A percentile compares a stretch with the other conserved stretches of the same genome.
Conservation (phyloP, 331 rosid genomes). For the Phaseolus coccineus region DNA sequence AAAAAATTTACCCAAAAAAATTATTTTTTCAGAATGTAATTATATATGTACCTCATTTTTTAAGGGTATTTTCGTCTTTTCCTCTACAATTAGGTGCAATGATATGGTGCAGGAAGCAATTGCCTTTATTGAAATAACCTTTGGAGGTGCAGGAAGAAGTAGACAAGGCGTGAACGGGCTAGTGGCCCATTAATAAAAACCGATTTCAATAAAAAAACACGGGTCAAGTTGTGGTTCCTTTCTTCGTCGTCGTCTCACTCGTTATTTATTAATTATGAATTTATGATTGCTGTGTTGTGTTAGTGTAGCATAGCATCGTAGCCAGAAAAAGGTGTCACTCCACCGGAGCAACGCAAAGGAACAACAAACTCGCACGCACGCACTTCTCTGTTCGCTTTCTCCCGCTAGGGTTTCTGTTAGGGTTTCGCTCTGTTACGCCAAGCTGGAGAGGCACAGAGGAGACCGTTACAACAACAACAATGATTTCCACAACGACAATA, state of each 20-base stretch:
- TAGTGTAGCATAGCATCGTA: background rate
- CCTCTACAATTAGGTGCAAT: too few species aligned
- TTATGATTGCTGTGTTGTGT: background rate
- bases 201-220: background rate
- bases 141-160: too few species aligned
- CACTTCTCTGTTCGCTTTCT: background rate
- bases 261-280: constrained; percentile 1
- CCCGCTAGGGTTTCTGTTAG: constrained; percentile 43
- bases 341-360: constrained; percentile 33
- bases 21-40: too few species aligned
- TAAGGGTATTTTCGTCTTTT: too few species aligned
- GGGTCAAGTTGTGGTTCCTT: constrained; percentile 37
- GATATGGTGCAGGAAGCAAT: too few species aligned
- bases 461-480: constrained; percentile 67
- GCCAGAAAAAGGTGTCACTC: constrained; percentile 18
- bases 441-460: constrained; percentile 94
- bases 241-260: constrained; percentile 33
- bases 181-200: constrained; percentile 6
- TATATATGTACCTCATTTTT: too few species aligned
- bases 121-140: too few species aligned
- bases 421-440: constrained; percentile 56
- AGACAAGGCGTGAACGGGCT: background rate
- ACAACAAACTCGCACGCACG: background rate
- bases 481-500: constrained; percentile 42
- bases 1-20: too few species aligned